Percentiles rank a stretch among this genome's conserved stretches.
phyloP scores from a whole-genome alignment of 257 asterid genomes.

The Jacaranda mimosifolia region DNA sequence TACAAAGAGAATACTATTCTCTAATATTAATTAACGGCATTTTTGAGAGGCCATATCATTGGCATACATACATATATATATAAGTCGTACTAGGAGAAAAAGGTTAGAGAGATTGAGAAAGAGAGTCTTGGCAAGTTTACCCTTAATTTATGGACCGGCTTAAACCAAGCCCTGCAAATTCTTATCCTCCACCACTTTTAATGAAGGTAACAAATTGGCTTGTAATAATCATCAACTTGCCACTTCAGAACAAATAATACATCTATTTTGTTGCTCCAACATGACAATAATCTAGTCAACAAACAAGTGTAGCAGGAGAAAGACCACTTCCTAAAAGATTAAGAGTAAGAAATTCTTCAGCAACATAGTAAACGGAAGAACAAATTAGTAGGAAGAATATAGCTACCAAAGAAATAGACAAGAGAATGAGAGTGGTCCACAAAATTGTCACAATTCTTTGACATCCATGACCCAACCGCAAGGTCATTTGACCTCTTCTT shows the following conservation, averaged over 20 bases:
- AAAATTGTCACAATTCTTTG: too few species aligned
- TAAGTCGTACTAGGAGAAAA: neutral
- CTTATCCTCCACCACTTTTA: constrained; percentile 46
- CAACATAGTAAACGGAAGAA: neutral
- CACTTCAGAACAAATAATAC: constrained; percentile 16
- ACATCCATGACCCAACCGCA: too few species aligned
- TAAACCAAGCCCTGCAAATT: constrained; percentile 35
- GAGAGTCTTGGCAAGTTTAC: neutral
- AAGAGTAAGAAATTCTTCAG: neutral
- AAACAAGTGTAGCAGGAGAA: neutral
- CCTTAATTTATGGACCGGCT: constrained; percentile 29
- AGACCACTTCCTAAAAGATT: too few species aligned
- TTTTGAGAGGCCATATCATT: neutral
- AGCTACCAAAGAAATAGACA: constrained; percentile 51
- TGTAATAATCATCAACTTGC: neutral
- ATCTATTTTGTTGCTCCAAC: neutral
- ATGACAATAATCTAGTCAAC: too few species aligned
- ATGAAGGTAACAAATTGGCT: constrained; percentile 3
- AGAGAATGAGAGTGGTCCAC: constrained; percentile 52
- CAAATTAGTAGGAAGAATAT: constrained; percentile 36
- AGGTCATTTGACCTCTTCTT: too few species aligned
- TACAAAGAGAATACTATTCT: too few species aligned
- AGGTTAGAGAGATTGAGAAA: neutral
- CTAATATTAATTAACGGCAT: constrained; percentile 21
- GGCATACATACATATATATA: neutral